Evolutionary conservation across 345 rosid species (phyloP), one percentile per base, ranked within the genome.

Genomic region (Eucalyptus victrix): DNA sequence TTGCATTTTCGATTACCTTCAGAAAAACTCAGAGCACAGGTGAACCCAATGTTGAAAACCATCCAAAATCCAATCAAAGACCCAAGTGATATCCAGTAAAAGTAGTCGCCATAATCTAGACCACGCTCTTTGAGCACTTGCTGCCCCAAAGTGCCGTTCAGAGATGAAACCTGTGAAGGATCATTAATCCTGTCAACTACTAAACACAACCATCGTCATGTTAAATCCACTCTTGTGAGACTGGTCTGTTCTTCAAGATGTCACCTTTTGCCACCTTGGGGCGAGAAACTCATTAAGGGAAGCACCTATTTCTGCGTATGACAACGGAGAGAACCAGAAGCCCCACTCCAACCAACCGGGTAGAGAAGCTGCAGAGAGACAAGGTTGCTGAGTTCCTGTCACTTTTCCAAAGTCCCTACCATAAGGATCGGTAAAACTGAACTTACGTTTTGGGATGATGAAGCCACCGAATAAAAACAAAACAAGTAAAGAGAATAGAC

Each of bases 181-280:
- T 65, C 86, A 62, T n/a, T 28, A 53, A 45, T n/a, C 51, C 86
- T 21, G 67, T 40, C 23, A 32, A 83, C 5, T 45, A 18, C 21
- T 40, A 30, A 21, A 30, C 47, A 58, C 21, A 87, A 5, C 80
- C 21, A 56, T 51, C 24, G 8, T 86, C 19, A 86, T 86, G 12
- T 24, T 24, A 17, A 32, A 86, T n/a, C 42, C 32, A 65, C 45
- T 88, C 49, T 86, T 16, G 60, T 11, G 26, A 56, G 34, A 50
- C 24, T 13, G 23, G 47, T 69, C 76, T 49, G 86, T 37, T 50
- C 49, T 87, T 56, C 24, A 44, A 26, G 49, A 49, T 62, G 58
- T 90, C 88, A 94, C 96, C 94, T 95, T 86, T 89, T 91, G 90
- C 96, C 96, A 94, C 87, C 95, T 90, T 34, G 94, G 96, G 49